Base-by-base conservation (phyloP, 176 grass and related monocot genomes). In the Olyra latifolia region DNA sequence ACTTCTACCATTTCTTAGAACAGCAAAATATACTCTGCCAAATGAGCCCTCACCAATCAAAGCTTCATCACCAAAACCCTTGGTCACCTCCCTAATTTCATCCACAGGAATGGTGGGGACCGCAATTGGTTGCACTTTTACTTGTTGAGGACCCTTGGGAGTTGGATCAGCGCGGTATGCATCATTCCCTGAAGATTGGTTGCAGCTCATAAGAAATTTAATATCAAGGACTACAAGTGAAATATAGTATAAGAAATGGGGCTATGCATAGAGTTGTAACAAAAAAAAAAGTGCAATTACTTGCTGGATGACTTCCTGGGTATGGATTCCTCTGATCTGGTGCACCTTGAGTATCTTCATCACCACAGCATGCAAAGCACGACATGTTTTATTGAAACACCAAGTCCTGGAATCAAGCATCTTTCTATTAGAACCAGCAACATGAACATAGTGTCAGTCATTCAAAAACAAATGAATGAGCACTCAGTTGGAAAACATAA, bases 11-110 rank as follows among this genome's bases (percentile, higher is more conserved):
- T 90, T 90, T 86, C 77, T 96, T 8, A 96, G 82, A 77, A 84
- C 82, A 86, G 85, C 93, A 60, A 86, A 88, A 74, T 92, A 96
- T 50, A 96, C 87, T 91, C 87, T 92, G 39, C 93, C 93, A 66
- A 92, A 96, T 60, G 93, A 96, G 16, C 90, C 93, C 62, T 96
- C 93, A 15, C 93, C 93, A 84, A 96, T 92, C 75, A 96, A 84
- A 69, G 93, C 87, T 61, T 91, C 90, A 90, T 92, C 93, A 17
- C 82, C 87, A 78, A 96, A 96, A 87, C 76, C 86, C 60, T 92
- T 90, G 4, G 93, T 96, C 12, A 92, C 84, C 76, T 96, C 93
- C 79, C 75, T 83, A 69, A 96, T 90, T 85, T 96, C 93, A 32
- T 96, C 90, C 22, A 96, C 75, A 45, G 85, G 82, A 75, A 96